A percentile compares a stretch with the other conserved stretches of the same genome.
Conservation (phyloP, 768 basidiomycete genomes). For the Lentinula guzmanii region DNA sequence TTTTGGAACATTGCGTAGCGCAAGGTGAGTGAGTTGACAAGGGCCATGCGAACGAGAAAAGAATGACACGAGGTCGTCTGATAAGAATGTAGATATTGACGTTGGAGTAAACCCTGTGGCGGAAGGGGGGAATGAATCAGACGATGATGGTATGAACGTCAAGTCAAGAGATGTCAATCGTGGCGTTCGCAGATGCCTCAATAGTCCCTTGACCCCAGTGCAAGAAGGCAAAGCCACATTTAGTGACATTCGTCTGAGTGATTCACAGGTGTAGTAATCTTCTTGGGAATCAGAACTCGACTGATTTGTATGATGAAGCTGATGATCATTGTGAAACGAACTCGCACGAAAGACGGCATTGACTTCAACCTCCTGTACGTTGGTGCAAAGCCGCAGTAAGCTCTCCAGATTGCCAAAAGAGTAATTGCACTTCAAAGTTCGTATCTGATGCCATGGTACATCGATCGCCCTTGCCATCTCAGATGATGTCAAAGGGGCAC, state of each 20-base stretch:
- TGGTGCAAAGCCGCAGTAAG: background rate
- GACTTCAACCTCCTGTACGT: background rate
- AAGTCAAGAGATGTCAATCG: background rate
- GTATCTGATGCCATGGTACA: conserved; percentile 2
- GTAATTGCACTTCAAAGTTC: background rate
- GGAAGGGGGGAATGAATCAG: background rate
- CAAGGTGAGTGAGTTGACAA: background rate
- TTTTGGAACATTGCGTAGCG: background rate
- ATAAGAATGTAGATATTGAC: background rate
- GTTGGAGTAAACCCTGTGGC: background rate
- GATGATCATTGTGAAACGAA: background rate
- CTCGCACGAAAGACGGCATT: background rate
- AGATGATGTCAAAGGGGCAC: background rate
- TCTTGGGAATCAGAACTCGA: background rate
- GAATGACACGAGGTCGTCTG: background rate
- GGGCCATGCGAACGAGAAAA: background rate
- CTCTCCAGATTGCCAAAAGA: conserved; percentile 1
- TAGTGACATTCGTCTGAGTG: background rate
- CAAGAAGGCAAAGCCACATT: conserved; percentile 1
- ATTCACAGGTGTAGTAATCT: background rate
- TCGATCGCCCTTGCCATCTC: background rate
- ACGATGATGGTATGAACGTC: background rate
- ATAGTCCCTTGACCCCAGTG: background rate
- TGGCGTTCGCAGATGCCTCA: background rate
- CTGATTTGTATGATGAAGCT: background rate